Evolutionary conservation across 345 rosid species (phyloP).

Genomic region (Gossypium anomalum): DNA sequence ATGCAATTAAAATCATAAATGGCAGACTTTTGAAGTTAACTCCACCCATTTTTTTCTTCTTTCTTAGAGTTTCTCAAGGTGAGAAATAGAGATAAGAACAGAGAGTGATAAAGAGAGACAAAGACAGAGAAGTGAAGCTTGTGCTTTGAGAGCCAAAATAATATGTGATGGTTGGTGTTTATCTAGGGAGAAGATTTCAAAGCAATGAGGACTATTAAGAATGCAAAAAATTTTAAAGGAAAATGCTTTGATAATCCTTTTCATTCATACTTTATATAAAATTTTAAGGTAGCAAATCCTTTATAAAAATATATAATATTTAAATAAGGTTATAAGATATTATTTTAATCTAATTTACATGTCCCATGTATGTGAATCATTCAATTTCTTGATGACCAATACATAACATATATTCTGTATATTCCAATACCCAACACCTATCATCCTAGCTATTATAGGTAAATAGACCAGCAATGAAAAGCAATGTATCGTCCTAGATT

Average conservation of each 20-base stretch:
- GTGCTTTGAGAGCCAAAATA: constrained; percentile 12
- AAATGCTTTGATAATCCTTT: constrained; percentile 3
- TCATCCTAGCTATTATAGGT: background rate
- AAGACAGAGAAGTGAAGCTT: background rate
- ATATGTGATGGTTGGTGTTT: constrained; percentile 26
- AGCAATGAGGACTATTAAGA: constrained; percentile 25
- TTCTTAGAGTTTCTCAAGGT: background rate
- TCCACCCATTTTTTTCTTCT: constrained; percentile 26
- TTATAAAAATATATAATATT: too few species aligned
- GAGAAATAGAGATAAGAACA: constrained; percentile 1
- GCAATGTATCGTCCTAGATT: too few species aligned
- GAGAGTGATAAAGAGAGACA: background rate
- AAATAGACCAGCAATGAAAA: background rate
- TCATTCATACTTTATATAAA: background rate
- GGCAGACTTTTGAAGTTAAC: constrained; percentile 44
- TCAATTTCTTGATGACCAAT: background rate
- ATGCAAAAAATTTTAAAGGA: background rate
- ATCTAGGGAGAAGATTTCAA: constrained; percentile 38
- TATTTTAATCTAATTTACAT: background rate
- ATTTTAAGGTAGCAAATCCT: too few species aligned
- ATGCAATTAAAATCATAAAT: constrained; percentile 39
- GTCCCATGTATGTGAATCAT: constrained; percentile 16
- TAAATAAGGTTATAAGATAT: too few species aligned
- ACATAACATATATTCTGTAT: background rate
- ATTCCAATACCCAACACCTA: background rate